Evolutionary conservation across 1,139 yeast genomes (phyloP).

Genomic region (Lodderomyces margitis): DNA sequence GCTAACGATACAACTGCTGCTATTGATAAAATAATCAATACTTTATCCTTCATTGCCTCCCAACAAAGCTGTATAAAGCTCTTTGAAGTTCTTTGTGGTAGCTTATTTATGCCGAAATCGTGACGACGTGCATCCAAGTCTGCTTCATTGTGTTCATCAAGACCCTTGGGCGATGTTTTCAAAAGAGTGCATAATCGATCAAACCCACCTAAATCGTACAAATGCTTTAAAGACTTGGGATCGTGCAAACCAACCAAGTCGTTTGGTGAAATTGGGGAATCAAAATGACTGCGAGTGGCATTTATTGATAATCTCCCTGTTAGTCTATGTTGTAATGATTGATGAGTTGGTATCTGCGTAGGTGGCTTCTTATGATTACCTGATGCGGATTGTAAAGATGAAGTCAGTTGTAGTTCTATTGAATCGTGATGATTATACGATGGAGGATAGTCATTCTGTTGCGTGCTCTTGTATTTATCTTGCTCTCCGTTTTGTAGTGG

Average conservation of each 20-base stretch:
- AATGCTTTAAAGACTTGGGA: constrained; percentile 47
- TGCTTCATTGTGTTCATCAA: constrained; percentile 28
- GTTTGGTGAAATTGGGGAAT: constrained; percentile 19
- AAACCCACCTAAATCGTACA: constrained; percentile 46
- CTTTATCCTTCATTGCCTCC: constrained; percentile 90
- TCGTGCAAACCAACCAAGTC: constrained; percentile 47
- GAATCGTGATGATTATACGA: constrained; percentile 1
- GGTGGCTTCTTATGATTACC: not conserved
- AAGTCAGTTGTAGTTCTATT: constrained; percentile 1
- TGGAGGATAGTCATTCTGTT: constrained; percentile 8
- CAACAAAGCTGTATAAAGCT: constrained; percentile 66
- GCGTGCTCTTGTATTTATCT: constrained; percentile 7
- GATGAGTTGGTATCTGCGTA: not conserved
- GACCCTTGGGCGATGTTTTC: constrained; percentile 47
- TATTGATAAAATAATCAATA: constrained; percentile 73
- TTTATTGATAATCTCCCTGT: not conserved
- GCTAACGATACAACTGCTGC: constrained; percentile 91
- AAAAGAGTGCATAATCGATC: constrained; percentile 26
- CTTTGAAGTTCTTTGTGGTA: constrained; percentile 71
- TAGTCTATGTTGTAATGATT: not conserved
- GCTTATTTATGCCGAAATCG: constrained; percentile 62
- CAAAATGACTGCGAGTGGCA: constrained; percentile 1
- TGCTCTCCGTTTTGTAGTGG: constrained; percentile 11
- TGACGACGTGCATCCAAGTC: constrained; percentile 36
- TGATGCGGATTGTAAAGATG: not conserved